Conservation (phyloP, 148 eudicot genomes). For the Camellia lanceoleosa region DNA sequence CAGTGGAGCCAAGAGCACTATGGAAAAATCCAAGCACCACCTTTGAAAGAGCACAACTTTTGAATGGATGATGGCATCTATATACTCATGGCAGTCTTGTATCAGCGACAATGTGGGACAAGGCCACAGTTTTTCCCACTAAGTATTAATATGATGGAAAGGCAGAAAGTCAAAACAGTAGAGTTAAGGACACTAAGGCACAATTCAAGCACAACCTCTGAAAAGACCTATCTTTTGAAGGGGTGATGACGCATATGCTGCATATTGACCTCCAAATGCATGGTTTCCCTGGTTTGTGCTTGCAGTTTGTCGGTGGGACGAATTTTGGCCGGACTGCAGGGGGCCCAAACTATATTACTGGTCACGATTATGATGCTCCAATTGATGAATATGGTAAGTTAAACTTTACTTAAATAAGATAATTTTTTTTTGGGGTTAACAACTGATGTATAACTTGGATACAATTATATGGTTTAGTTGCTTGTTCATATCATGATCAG, state of each 20-base stretch:
- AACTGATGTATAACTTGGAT: neutral
- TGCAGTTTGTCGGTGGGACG: slow-evolving; percentile 96
- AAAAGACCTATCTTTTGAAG: neutral
- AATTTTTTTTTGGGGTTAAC: slow-evolving; percentile 6
- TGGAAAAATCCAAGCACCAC: no score
- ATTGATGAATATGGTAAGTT: slow-evolving; percentile 91
- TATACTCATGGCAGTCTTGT: no score
- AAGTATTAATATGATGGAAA: neutral
- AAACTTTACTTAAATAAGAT: neutral
- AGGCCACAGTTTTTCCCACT: neutral
- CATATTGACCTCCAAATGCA: slow-evolving; percentile 1
- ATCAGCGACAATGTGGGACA: neutral
- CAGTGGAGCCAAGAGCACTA: no score
- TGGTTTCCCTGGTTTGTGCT: slow-evolving; percentile 21
- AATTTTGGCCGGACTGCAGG: slow-evolving; percentile 95
- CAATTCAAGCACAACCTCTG: neutral
- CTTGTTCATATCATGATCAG: neutral
- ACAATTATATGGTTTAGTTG: neutral
- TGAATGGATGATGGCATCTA: no score
- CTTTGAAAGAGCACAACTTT: no score
- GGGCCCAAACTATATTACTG: slow-evolving; percentile 85
- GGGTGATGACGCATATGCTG: slow-evolving; percentile 4
- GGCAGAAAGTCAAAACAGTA: neutral
- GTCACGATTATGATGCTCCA: slow-evolving; percentile 99
- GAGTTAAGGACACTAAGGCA: neutral